Conservation (phyloP, 75 land plant genomes). For the Pinus taeda region DNA sequence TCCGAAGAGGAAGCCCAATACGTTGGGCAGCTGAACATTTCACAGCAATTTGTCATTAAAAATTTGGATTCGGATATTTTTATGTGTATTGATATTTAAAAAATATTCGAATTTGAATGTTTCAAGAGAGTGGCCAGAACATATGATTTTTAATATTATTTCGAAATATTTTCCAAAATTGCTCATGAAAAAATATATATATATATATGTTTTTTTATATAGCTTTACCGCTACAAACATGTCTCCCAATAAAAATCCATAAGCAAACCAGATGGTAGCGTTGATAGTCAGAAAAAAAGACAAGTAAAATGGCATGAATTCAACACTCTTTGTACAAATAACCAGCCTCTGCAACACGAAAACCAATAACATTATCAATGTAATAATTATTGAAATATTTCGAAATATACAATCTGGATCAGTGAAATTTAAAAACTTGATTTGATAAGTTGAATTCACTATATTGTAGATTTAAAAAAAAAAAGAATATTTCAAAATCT, state of each 20-base stretch:
- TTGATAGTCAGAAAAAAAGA: conserved; percentile 70
- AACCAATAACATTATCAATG: neutral
- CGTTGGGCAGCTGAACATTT: conserved; percentile 42
- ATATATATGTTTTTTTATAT: neutral
- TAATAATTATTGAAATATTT: too few relatives aligned
- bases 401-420: too few relatives aligned
- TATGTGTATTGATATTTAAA: too few relatives aligned
- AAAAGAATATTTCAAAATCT: neutral
- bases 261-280: conserved; percentile 67
- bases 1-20: conserved; percentile 54
- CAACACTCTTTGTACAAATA: conserved; percentile 88
- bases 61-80: neutral
- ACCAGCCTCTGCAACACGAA: conserved; percentile 55
- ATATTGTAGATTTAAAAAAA: too few relatives aligned
- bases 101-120: too few relatives aligned
- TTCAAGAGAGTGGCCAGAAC: too few relatives aligned
- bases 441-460: too few relatives aligned
- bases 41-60: neutral
- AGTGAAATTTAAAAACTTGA: too few relatives aligned
- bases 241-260: conserved; percentile 61
- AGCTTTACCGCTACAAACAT: conserved; percentile 59
- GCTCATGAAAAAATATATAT: too few relatives aligned
- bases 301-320: conserved; percentile 80
- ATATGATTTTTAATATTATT: too few relatives aligned
- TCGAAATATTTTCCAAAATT: neutral